Evolutionary conservation across 257 asterid species (phyloP).

Genomic region (Lycium ferocissimum): DNA sequence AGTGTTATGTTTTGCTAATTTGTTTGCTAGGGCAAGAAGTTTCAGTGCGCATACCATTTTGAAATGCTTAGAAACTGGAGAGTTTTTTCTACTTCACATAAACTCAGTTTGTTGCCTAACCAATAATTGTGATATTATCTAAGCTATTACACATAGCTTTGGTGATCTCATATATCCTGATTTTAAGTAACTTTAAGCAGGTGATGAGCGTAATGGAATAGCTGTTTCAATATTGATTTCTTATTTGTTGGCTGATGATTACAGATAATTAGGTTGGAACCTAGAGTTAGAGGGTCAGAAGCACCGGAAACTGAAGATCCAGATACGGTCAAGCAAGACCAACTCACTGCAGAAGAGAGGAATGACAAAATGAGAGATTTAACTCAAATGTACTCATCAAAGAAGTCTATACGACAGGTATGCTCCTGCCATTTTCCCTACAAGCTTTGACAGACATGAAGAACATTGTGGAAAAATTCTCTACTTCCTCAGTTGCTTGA

Average conservation of each 20-base stretch:
- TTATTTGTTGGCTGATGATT: constrained; percentile 25
- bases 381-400: constrained; percentile 49
- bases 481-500: constrained; percentile 1
- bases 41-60: constrained; percentile 6
- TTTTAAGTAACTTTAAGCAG: not conserved
- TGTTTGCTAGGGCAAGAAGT: constrained; percentile 4
- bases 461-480: not conserved
- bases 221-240: not conserved
- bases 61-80: constrained; percentile 12
- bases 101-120: constrained; percentile 12
- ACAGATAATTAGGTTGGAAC: constrained; percentile 81
- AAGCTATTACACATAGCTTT: not conserved
- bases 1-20: not conserved
- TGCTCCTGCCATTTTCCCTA: not conserved
- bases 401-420: constrained; percentile 61
- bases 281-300: constrained; percentile 53
- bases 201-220: not conserved
- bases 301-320: constrained; percentile 41
- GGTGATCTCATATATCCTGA: not conserved
- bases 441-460: not conserved
- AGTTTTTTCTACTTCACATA: not conserved
- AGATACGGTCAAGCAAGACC: constrained; percentile 45
- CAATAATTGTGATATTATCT: not conserved
- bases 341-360: constrained; percentile 53
- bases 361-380: constrained; percentile 31